A percentile compares a stretch with the other conserved stretches of the same genome.
phyloP scores from a whole-genome alignment of 306 rosid genomes.

The Vicia faba region DNA sequence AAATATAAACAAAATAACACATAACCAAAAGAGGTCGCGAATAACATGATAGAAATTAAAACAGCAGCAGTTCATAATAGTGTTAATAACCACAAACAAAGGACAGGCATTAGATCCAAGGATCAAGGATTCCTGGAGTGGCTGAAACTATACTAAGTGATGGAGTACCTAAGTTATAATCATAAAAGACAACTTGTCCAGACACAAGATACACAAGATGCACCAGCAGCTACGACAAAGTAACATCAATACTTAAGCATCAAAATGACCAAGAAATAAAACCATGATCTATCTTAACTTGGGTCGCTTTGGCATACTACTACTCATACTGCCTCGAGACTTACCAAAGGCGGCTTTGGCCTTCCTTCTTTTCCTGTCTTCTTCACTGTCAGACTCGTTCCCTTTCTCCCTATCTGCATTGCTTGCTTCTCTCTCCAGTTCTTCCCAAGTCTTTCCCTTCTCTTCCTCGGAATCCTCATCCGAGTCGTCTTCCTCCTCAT shows the following conservation, averaged over 20 bases:
- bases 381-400: slow-evolving; percentile 87
- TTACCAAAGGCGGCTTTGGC: slow-evolving; percentile 79
- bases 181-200: slow-evolving; percentile 20
- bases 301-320: slow-evolving; percentile 62
- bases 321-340: slow-evolving; percentile 56
- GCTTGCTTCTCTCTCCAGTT: slow-evolving; percentile 96
- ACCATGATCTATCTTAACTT: slow-evolving; percentile 57
- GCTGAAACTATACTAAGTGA: slow-evolving; percentile 8
- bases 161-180: slow-evolving; percentile 26
- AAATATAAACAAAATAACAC: not conserved
- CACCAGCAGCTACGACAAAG: slow-evolving; percentile 5
- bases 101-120: not conserved
- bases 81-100: not conserved
- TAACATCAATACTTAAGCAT: not conserved
- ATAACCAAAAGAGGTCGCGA: not conserved
- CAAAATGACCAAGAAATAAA: slow-evolving; percentile 14
- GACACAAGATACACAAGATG: not conserved
- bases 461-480: slow-evolving; percentile 52
- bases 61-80: not conserved
- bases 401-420: slow-evolving; percentile 94
- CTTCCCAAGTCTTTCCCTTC: slow-evolving; percentile 86
- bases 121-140: slow-evolving; percentile 10
- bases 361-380: slow-evolving; percentile 88
- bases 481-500: slow-evolving; percentile 39
- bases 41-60: not conserved